These are phyloP conservation scores for Botrytis aclada DNA, from an alignment of 2,329 filamentous ascomycete species.

Conservation along the genomic window DNA sequence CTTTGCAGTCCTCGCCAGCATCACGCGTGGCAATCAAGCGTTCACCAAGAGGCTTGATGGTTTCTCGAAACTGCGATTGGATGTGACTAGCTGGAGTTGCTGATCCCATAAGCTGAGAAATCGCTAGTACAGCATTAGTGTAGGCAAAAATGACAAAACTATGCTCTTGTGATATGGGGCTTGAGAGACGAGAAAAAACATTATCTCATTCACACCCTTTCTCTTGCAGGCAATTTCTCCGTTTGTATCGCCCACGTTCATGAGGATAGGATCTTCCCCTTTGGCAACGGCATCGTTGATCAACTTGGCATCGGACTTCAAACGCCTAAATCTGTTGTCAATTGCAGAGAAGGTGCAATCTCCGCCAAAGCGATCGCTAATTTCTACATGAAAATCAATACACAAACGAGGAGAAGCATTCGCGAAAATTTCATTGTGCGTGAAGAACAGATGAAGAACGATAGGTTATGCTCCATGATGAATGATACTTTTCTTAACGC, in stretches of 20 bases:
- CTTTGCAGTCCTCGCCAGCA: conserved; percentile 7
- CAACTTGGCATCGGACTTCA: conserved; percentile 41
- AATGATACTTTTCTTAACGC: conserved; percentile 24
- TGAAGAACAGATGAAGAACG: background rate
- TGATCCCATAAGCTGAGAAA: conserved; percentile 5
- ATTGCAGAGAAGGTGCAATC: conserved; percentile 39
- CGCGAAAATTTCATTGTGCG: background rate
- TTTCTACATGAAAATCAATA: conserved; percentile 27
- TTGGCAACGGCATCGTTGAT: conserved; percentile 37
- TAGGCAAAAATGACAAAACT: background rate
- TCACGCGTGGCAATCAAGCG: conserved; percentile 13
- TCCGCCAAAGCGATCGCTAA: conserved; percentile 34
- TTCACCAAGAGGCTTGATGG: conserved; percentile 13
- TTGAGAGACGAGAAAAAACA: conserved; percentile 15
- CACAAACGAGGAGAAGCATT: conserved; percentile 20
- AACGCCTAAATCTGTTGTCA: conserved; percentile 42
- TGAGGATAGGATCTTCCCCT: conserved; percentile 39
- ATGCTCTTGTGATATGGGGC: conserved; percentile 17
- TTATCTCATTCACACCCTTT: conserved; percentile 17
- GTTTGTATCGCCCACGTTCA: conserved; percentile 30
- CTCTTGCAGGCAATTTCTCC: conserved; percentile 15
- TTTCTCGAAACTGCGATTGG: conserved; percentile 1
- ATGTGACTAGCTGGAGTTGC: conserved; percentile 4
- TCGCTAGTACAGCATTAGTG: conserved; percentile 1
- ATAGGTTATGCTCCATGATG: conserved; percentile 18